A percentile compares a stretch with the other conserved stretches of the same genome.
Conservation (phyloP, 2,329 filamentous ascomycete genomes). For the Aspergillus eucalypticola region DNA sequence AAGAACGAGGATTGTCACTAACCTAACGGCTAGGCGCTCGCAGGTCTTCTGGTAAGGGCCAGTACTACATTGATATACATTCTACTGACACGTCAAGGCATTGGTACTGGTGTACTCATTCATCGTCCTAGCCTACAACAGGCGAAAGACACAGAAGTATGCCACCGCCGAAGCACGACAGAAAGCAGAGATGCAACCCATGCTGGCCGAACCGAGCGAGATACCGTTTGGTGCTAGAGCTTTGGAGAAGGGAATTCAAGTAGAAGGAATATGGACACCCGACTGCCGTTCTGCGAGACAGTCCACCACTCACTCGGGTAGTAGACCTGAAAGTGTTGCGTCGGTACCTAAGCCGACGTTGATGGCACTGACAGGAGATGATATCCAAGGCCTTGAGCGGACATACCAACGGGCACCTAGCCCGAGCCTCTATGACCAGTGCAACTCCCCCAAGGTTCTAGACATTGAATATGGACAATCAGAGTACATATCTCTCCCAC, state of each 20-base stretch:
- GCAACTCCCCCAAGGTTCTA: neutral
- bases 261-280: slow-evolving; percentile 82
- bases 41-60: slow-evolving; percentile 61
- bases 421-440: slow-evolving; percentile 3
- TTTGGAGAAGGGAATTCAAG: slow-evolving; percentile 76
- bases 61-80: neutral
- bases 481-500: neutral
- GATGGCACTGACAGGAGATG: neutral
- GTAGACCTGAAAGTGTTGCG: slow-evolving; percentile 14
- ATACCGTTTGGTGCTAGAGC: slow-evolving; percentile 86
- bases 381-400: slow-evolving; percentile 7
- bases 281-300: slow-evolving; percentile 42
- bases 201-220: slow-evolving; percentile 57
- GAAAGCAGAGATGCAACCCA: slow-evolving; percentile 56
- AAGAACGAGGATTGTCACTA: slow-evolving; percentile 13
- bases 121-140: slow-evolving; percentile 59
- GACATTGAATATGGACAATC: slow-evolving; percentile 2
- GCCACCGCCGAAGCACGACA: slow-evolving; percentile 68
- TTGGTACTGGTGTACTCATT: slow-evolving; percentile 69
- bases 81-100: slow-evolving; percentile 45
- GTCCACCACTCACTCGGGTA: slow-evolving; percentile 25
- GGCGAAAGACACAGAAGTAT: slow-evolving; percentile 62
- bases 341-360: slow-evolving; percentile 7
- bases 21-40: slow-evolving; percentile 62
- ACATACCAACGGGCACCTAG: slow-evolving; percentile 1